Evolutionary conservation across 2,329 filamentous ascomycete species (phyloP).

Genomic region (Colletotrichum neosansevieriae): DNA sequence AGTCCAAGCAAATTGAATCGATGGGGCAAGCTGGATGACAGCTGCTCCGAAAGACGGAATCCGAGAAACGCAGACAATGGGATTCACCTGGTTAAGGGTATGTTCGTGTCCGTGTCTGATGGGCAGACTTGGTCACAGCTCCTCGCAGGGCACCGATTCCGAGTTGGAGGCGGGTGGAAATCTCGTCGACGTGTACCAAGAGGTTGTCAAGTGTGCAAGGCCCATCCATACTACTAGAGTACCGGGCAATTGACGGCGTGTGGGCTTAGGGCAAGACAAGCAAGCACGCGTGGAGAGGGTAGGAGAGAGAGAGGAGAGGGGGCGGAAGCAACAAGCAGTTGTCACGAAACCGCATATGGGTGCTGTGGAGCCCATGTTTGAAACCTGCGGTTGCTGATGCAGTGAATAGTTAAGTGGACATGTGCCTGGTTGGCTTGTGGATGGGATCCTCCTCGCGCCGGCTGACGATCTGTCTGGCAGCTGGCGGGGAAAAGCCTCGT

Average conservation of each 20-base stretch:
- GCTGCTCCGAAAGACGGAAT: slow-evolving; percentile 27
- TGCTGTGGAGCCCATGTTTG: slow-evolving; percentile 37
- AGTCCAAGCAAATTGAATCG: slow-evolving; percentile 22
- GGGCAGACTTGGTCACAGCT: slow-evolving; percentile 36
- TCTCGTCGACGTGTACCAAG: slow-evolving; percentile 9
- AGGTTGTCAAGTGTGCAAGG: slow-evolving; percentile 35
- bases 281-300: slow-evolving; percentile 37
- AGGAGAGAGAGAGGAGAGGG: slow-evolving; percentile 41
- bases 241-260: slow-evolving; percentile 20
- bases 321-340: slow-evolving; percentile 43
- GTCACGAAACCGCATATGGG: slow-evolving; percentile 48
- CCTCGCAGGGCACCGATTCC: slow-evolving; percentile 19
- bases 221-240: slow-evolving; percentile 34
- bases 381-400: slow-evolving; percentile 39
- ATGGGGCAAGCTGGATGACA: slow-evolving; percentile 33
- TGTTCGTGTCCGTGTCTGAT: slow-evolving; percentile 36
- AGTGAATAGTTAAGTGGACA: slow-evolving; percentile 34
- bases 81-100: slow-evolving; percentile 14
- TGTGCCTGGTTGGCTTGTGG: slow-evolving; percentile 16
- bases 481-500: slow-evolving; percentile 21
- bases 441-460: slow-evolving; percentile 29
- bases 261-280: slow-evolving; percentile 41
- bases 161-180: slow-evolving; percentile 28
- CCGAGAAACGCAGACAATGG: slow-evolving; percentile 17
- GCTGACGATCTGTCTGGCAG: slow-evolving; percentile 24